Evolutionary conservation across 2,329 filamentous ascomycete species (phyloP).

Genomic region (Fusarium coffeatum): DNA sequence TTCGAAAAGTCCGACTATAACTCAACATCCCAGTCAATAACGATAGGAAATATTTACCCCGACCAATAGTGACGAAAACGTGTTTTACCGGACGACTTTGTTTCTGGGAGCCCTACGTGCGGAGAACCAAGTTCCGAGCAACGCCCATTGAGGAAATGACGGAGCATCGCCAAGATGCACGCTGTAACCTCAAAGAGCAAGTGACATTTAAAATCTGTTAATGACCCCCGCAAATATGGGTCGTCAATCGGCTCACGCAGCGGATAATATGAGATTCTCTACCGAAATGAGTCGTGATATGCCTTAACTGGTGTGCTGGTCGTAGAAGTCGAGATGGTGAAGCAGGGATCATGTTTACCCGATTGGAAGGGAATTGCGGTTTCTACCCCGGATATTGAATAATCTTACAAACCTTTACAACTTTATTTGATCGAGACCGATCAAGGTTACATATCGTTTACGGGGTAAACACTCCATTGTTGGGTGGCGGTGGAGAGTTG

Average conservation of each 20-base stretch:
- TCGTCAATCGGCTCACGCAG: not conserved
- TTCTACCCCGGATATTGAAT: not conserved
- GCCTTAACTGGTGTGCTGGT: not conserved
- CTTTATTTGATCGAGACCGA: not conserved
- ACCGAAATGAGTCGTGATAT: not conserved
- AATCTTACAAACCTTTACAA: not conserved
- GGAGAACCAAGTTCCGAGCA: constrained; percentile 32
- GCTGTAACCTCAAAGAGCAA: constrained; percentile 11
- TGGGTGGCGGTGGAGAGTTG: not conserved
- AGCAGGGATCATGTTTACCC: not conserved
- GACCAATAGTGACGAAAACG: not conserved
- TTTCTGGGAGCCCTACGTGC: not conserved
- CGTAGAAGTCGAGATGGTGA: not conserved
- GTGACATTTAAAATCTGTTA: not conserved
- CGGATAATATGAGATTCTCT: not conserved
- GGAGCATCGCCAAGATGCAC: constrained; percentile 16
- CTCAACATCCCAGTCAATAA: not conserved
- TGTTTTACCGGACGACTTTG: constrained; percentile 10
- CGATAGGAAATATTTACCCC: not conserved
- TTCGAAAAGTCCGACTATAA: not conserved
- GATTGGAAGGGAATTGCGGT: not conserved
- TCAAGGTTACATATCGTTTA: not conserved
- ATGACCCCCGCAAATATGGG: constrained; percentile 1
- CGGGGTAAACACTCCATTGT: not conserved
- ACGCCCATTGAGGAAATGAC: constrained; percentile 26